Conservation (phyloP, 2,329 filamentous ascomycete genomes). For the Colletotrichum siamense region DNA sequence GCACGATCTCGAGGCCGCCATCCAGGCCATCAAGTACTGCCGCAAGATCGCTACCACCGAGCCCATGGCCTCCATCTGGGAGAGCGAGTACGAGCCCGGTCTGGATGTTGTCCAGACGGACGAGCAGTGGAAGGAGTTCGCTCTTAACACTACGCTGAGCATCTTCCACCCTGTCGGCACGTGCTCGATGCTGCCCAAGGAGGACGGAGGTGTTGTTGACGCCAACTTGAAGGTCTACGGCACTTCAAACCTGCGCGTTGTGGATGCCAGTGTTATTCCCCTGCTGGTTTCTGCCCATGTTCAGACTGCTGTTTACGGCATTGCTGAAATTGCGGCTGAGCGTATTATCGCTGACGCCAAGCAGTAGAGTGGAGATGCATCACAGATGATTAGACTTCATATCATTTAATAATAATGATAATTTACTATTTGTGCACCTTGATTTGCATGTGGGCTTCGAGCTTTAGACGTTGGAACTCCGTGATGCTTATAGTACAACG, state of each 20-base stretch:
- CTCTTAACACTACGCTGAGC: slow-evolving; percentile 21
- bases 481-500: background rate
- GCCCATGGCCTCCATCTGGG: slow-evolving; percentile 35
- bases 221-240: slow-evolving; percentile 50
- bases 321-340: slow-evolving; percentile 51
- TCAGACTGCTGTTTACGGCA: slow-evolving; percentile 58
- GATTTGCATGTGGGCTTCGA: background rate
- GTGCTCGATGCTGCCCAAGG: slow-evolving; percentile 49
- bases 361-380: background rate
- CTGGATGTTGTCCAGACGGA: slow-evolving; percentile 23
- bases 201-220: slow-evolving; percentile 52
- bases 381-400: background rate
- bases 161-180: slow-evolving; percentile 50
- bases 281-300: slow-evolving; percentile 52
- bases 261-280: slow-evolving; percentile 56
- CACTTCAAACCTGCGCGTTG: slow-evolving; percentile 50
- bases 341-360: slow-evolving; percentile 25
- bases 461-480: background rate
- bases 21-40: slow-evolving; percentile 34
- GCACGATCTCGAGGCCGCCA: slow-evolving; percentile 30
- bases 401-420: background rate
- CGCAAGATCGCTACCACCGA: slow-evolving; percentile 34
- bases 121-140: slow-evolving; percentile 24
- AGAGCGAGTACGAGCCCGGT: slow-evolving; percentile 38
- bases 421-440: background rate